Percentiles rank a stretch among this genome's conserved stretches.
Conservation (phyloP, 2,329 filamentous ascomycete species). For the Fusarium veterinarium region DNA sequence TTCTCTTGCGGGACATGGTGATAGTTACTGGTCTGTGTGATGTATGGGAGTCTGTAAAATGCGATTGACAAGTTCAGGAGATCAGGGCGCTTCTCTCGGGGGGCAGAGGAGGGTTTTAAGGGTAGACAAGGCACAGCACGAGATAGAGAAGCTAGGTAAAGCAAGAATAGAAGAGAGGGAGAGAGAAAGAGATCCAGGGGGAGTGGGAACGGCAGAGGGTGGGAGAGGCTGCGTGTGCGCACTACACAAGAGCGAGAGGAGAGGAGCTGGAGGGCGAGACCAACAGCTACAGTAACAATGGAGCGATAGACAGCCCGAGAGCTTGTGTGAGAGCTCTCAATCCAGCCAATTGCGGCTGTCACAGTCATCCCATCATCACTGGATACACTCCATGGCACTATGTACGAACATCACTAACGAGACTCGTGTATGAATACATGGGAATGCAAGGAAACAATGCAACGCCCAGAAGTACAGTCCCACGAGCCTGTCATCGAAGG, state of each 20-base stretch:
- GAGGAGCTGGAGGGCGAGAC: conserved; percentile 10
- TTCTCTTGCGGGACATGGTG: conserved; percentile 65
- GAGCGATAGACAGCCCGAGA: conserved; percentile 25
- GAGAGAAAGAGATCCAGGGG: conserved; percentile 29
- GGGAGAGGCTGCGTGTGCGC: conserved; percentile 40
- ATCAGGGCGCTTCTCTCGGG: conserved; percentile 18
- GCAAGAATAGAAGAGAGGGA: conserved; percentile 28
- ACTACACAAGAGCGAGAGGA: conserved; percentile 13
- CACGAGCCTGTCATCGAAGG: conserved; percentile 34
- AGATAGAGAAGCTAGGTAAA: conserved; percentile 30
- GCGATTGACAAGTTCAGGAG: conserved; percentile 20
- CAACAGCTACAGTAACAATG: conserved; percentile 12
- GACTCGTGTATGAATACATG: conserved; percentile 35
- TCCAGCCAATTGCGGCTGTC: conserved; percentile 34
- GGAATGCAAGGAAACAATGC: conserved; percentile 30
- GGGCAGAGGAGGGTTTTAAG: conserved; percentile 29
- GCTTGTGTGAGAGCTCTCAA: conserved; percentile 32
- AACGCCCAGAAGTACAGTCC: conserved; percentile 31
- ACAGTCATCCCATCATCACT: conserved; percentile 34
- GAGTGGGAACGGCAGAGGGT: conserved; percentile 39
- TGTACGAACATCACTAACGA: conserved; percentile 34
- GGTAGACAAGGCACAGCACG: conserved; percentile 28
- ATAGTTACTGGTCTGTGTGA: conserved; percentile 7
- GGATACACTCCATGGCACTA: conserved; percentile 36
- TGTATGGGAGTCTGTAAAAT: conserved; percentile 16